A percentile compares a stretch with the other conserved stretches of the same genome.
These are phyloP conservation scores for Rheum nobile DNA, from an alignment of 148 eudicot genomes.

Conservation along the genomic window DNA sequence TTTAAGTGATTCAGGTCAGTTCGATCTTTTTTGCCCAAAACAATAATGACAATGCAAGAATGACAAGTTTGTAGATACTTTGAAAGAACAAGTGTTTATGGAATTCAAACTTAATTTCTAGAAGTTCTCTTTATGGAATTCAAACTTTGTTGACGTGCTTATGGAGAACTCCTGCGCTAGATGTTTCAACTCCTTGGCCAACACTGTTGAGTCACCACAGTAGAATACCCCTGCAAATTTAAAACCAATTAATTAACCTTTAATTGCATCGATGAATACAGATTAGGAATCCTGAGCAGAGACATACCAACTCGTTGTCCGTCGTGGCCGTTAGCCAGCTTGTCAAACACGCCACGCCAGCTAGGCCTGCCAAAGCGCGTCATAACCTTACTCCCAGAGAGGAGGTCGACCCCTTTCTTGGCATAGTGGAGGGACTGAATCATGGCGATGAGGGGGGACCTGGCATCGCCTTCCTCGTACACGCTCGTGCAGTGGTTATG, in stretches of 20 bases:
- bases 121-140: slow-evolving; percentile 42
- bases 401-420: slow-evolving; percentile 34
- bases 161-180: slow-evolving; percentile 23
- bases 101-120: not conserved
- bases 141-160: slow-evolving; percentile 31
- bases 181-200: slow-evolving; percentile 14
- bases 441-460: slow-evolving; percentile 18
- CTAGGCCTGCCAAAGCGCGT: slow-evolving; percentile 43
- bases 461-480: slow-evolving; percentile 35
- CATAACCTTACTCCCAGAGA: slow-evolving; percentile 33
- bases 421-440: slow-evolving; percentile 43
- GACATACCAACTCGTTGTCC: slow-evolving; percentile 40
- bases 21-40: too few species aligned
- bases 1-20: too few species aligned
- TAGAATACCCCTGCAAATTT: slow-evolving; percentile 33
- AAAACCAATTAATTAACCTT: not conserved
- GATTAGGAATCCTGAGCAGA: not conserved
- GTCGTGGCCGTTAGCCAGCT: slow-evolving; percentile 23
- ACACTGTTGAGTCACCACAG: slow-evolving; percentile 25
- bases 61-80: too few species aligned
- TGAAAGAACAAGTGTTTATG: too few species aligned
- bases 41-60: too few species aligned
- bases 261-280: not conserved
- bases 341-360: slow-evolving; percentile 32
- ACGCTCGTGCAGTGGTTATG: slow-evolving; percentile 44